These are phyloP conservation scores for Boletus sensibilis DNA, from an alignment of 768 basidiomycete species.

Conservation along the genomic window DNA sequence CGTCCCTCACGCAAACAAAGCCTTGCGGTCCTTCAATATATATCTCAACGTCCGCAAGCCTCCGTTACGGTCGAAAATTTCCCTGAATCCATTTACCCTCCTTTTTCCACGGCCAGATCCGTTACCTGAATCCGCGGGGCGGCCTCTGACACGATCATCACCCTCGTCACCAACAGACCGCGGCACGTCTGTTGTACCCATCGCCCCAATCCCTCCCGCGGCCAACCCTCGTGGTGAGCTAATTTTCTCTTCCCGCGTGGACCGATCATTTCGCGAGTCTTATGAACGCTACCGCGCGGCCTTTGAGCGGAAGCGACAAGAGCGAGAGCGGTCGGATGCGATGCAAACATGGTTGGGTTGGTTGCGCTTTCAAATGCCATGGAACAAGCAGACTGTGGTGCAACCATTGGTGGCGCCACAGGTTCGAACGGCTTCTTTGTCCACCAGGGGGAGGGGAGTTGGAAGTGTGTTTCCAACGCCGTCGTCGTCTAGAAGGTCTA, in stretches of 20 bases:
- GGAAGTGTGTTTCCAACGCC: constrained; percentile 32
- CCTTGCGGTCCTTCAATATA: constrained; percentile 93
- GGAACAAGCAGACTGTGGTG: constrained; percentile 21
- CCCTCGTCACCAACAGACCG: constrained; percentile 39
- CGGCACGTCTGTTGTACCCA: constrained; percentile 47
- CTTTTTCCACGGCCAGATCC: constrained; percentile 34
- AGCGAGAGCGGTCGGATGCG: constrained; percentile 47
- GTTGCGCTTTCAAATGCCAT: constrained; percentile 29
- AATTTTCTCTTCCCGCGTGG: constrained; percentile 90
- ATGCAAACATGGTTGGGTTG: constrained; percentile 33
- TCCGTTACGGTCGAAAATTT: constrained; percentile 60
- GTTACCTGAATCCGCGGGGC: constrained; percentile 20
- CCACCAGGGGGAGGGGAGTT: constrained; percentile 25
- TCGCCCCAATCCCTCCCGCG: constrained; percentile 78
- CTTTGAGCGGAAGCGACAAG: constrained; percentile 78
- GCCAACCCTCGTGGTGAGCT: constrained; percentile 92
- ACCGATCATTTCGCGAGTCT: constrained; percentile 76
- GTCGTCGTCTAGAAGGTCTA: constrained; percentile 32
- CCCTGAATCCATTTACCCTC: constrained; percentile 40
- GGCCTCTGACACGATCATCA: constrained; percentile 29
- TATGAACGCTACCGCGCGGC: constrained; percentile 90
- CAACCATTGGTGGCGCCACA: constrained; percentile 17
- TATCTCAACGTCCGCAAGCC: constrained; percentile 90
- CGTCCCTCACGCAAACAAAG: constrained; percentile 91
- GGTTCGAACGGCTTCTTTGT: constrained; percentile 23